phyloP scores from a whole-genome alignment of 163 green algal genomes.

The Scenedesmus sp. region DNA sequence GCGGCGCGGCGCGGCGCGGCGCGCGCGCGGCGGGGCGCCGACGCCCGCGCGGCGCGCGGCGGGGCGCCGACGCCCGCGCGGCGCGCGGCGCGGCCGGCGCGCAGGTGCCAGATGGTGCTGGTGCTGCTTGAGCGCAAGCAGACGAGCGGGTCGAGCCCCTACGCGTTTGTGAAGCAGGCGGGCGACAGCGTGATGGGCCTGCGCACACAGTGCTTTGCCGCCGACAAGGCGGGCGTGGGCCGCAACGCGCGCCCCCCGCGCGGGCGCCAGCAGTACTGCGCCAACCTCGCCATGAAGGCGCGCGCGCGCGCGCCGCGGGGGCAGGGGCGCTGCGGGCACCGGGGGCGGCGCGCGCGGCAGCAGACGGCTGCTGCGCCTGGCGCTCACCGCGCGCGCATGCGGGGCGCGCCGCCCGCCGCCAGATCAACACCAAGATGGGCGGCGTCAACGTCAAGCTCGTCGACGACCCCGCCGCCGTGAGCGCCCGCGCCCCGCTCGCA shows the following conservation, averaged over 20 bases:
- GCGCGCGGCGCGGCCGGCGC: too few species aligned
- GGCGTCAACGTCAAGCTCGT: conserved; percentile 64
- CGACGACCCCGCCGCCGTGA: conserved; percentile 14
- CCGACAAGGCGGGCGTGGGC: conserved; percentile 48
- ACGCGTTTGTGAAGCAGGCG: conserved; percentile 44
- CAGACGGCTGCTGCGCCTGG: conserved; percentile 34
- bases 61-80: too few species aligned
- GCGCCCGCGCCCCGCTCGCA: not conserved
- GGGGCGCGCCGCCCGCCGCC: too few species aligned
- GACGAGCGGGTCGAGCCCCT: conserved; percentile 14
- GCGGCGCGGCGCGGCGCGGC: too few species aligned
- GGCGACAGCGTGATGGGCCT: conserved; percentile 29
- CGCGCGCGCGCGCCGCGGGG: too few species aligned
- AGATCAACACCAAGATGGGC: conserved; percentile 72
- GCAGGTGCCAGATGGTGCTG: conserved; percentile 48
- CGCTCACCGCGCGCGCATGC: too few species aligned
- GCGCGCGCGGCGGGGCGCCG: too few species aligned
- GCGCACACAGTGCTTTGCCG: conserved; percentile 61
- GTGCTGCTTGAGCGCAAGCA: conserved; percentile 43
- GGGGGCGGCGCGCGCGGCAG: conserved; percentile 4
- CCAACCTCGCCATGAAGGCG: conserved; percentile 18
- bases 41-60: too few species aligned
- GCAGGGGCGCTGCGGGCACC: conserved; percentile 40
- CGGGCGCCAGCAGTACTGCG: conserved; percentile 43
- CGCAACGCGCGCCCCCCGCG: conserved; percentile 27